These are phyloP conservation scores for Scenedesmus sp. DNA, from an alignment of 163 green algal species.

Conservation along the genomic window DNA sequence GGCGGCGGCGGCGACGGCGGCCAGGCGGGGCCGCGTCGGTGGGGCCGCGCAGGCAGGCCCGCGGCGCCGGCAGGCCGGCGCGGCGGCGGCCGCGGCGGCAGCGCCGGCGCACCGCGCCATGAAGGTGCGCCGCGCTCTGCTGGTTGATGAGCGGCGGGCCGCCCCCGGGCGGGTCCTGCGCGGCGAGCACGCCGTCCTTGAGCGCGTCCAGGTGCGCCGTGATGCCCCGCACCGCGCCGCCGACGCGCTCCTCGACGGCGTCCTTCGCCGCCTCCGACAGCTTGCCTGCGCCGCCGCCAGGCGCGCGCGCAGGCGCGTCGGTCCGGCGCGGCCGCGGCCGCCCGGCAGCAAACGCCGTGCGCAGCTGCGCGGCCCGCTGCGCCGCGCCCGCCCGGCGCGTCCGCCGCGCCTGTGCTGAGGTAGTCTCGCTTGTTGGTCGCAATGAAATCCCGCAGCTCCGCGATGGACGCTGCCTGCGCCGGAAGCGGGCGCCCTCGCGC, in stretches of 20 bases:
- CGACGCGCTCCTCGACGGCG: conserved; percentile 39
- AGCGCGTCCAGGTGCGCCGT: conserved; percentile 43
- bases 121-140: conserved; percentile 64
- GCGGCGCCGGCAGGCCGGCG: background rate
- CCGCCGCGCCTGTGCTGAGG: background rate
- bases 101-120: conserved; percentile 62
- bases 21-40: background rate
- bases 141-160: conserved; percentile 45
- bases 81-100: background rate
- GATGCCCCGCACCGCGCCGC: conserved; percentile 25
- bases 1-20: background rate
- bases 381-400: too few relatives aligned
- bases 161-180: conserved; percentile 28
- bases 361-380: background rate
- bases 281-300: conserved; percentile 20
- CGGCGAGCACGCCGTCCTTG: conserved; percentile 46
- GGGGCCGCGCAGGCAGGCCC: background rate
- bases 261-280: conserved; percentile 36
- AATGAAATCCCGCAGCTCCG: conserved; percentile 29
- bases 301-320: too few relatives aligned
- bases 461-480: background rate
- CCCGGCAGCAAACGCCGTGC: background rate
- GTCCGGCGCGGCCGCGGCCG: background rate
- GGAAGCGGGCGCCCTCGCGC: background rate
- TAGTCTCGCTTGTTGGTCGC: conserved; percentile 36